A percentile compares a stretch with the other conserved stretches of the same genome.
Evolutionary conservation across 2,329 filamentous ascomycete genomes (phyloP).

Genomic region (Colletotrichum cereale): DNA sequence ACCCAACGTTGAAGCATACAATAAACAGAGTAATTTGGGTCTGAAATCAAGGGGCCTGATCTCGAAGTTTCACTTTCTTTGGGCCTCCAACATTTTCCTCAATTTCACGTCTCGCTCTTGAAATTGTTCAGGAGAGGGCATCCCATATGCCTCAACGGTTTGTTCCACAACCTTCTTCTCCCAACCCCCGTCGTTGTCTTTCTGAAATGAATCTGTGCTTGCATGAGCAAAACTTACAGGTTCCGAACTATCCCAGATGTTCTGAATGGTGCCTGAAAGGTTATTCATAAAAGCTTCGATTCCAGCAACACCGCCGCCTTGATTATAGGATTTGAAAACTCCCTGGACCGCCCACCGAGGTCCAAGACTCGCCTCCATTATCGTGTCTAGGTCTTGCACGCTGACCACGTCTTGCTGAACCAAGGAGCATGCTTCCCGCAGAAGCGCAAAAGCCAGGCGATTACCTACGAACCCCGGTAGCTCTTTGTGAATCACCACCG

Average conservation of each 20-base stretch:
- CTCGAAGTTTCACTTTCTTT: background rate
- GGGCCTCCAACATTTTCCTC: background rate
- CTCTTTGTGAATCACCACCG: slow-evolving; percentile 27
- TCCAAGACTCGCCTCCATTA: slow-evolving; percentile 12
- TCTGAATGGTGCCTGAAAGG: slow-evolving; percentile 8
- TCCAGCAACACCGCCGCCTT: slow-evolving; percentile 11
- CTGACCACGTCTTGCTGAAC: slow-evolving; percentile 14
- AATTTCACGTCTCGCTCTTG: background rate
- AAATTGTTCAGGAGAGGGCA: slow-evolving; percentile 1
- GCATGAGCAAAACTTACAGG: background rate
- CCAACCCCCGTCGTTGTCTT: background rate
- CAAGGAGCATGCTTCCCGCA: slow-evolving; percentile 12
- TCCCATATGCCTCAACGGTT: slow-evolving; percentile 1
- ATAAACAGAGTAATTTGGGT: background rate
- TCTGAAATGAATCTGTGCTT: background rate
- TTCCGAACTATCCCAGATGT: slow-evolving; percentile 10
- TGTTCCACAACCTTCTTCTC: slow-evolving; percentile 11
- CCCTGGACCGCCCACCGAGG: slow-evolving; percentile 16
- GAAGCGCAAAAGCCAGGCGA: slow-evolving; percentile 12
- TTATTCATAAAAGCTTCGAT: slow-evolving; percentile 6
- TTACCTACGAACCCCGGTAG: slow-evolving; percentile 15
- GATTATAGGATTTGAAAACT: slow-evolving; percentile 16
- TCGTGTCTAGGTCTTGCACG: slow-evolving; percentile 6
- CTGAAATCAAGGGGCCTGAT: background rate
- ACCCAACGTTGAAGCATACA: background rate